Evolutionary conservation across 768 basidiomycete genomes (phyloP).

Genomic region (Cystobasidiopsis lactophilus): DNA sequence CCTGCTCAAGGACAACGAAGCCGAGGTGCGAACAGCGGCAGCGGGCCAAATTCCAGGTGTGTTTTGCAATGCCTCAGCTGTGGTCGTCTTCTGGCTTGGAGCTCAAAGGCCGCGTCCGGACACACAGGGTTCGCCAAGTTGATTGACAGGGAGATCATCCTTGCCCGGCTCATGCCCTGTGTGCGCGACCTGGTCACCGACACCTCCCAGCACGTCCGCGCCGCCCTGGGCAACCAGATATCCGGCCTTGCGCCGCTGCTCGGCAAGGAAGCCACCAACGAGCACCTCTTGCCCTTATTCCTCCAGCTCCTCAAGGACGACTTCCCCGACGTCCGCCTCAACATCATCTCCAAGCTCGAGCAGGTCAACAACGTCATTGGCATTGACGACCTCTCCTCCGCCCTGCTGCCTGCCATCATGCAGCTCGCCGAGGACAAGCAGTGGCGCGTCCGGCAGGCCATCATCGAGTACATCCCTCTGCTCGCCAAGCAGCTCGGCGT

Average conservation of each 20-base stretch:
- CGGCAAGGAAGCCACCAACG: conserved; percentile 78
- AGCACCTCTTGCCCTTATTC: conserved; percentile 90
- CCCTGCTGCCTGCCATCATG: conserved; percentile 88
- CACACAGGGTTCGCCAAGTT: conserved; percentile 71
- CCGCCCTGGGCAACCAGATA: conserved; percentile 85
- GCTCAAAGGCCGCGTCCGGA: conserved; percentile 3
- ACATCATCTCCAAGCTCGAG: conserved; percentile 96
- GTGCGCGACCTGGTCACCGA: conserved; percentile 86
- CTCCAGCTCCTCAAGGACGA: conserved; percentile 92
- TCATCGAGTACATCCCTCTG: conserved; percentile 97
- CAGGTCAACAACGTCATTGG: conserved; percentile 97
- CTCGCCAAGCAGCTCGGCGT: conserved; percentile 94
- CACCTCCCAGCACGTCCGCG: conserved; percentile 85
- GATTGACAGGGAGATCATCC: conserved; percentile 77
- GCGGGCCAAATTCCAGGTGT: conserved; percentile 89
- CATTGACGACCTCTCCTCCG: conserved; percentile 79
- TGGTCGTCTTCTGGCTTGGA: background rate
- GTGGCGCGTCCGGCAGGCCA: conserved; percentile 97
- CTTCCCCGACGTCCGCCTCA: conserved; percentile 89
- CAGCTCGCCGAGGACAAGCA: conserved; percentile 98
- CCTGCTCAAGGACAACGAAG: conserved; percentile 91
- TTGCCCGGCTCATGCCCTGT: conserved; percentile 78
- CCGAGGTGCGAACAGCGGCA: conserved; percentile 89
- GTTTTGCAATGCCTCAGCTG: conserved; percentile 9
- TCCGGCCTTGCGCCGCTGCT: conserved; percentile 85